Base-by-base conservation (phyloP, 441 rosid species). In the Omphalea diandra region DNA sequence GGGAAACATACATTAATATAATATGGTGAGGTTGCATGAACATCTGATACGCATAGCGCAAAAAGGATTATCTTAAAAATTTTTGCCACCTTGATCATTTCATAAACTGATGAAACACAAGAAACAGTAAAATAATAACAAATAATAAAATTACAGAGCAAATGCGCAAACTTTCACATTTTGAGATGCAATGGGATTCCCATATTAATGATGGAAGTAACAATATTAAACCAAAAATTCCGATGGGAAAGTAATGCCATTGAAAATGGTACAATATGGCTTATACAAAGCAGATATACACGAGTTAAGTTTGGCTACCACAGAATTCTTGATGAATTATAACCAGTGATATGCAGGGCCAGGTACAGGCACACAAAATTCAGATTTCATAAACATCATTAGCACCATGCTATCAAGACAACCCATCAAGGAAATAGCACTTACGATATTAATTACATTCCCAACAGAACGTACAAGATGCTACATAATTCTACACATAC, bases 401-500 rank as follows among this genome's bases (percentile, higher is more conserved):
- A 44, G 27, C 53, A 17, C 52, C 31, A 67, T 27, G 59, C 33
- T 15, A 24, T 24, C 15, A 53, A 31, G 41, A 65, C 18, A 26
- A 65, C 20, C 22, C 27, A 46, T 46, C 24, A 12, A 55, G 22
- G 50, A 43, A 71, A 53, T 20, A 43, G 44, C 46, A 68, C 29
- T 57, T 35, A 59, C 64, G 35, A 59, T 72, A 71, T 72, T 44
- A 54, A 33, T n/a, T 18, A 26, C 53, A 67, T n/a, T 40, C 65
- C 59, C 63, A 64, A 44, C 50, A 20, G 73, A n/a, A n/a, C n/a
- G 67, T 73, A 68, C 2, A 59, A 22, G 67, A 68, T 72, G 72
- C 66, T 72, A 74, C 36, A 64, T 61, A 70, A 81, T 76, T n/a
- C 71, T 61, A 73, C 60, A 65, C 0, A 29, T 49, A 66, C 54